These are phyloP conservation scores for Castanea sativa DNA, from an alignment of 306 rosid genomes.

Conservation along the genomic window DNA sequence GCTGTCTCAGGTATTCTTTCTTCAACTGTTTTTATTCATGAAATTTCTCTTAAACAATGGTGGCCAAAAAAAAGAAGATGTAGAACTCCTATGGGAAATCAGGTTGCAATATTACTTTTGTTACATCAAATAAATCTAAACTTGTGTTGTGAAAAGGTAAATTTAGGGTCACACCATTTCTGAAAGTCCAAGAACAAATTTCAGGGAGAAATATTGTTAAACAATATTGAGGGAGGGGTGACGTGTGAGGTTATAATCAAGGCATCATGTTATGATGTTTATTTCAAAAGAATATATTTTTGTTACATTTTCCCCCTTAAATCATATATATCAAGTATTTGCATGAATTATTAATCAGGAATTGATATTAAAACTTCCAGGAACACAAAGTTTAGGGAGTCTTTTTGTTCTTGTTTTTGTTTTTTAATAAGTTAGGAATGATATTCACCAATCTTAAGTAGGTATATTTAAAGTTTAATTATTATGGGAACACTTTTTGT, in stretches of 20 bases:
- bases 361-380: not conserved
- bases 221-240: not conserved
- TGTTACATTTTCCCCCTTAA: not conserved
- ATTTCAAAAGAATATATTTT: not conserved
- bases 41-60: not conserved
- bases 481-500: not conserved
- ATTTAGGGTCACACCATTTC: not conserved
- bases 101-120: constrained; percentile 3
- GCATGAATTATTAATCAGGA: not conserved
- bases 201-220: not conserved
- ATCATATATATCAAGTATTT: not conserved
- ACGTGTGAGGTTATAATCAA: not conserved
- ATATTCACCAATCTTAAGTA: not conserved
- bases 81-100: not conserved
- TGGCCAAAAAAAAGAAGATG: not conserved
- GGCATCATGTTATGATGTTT: not conserved
- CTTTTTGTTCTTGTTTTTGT: too few relatives aligned
- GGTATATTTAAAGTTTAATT: not conserved
- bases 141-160: not conserved
- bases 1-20: constrained; percentile 63
- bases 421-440: not conserved
- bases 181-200: not conserved
- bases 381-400: not conserved
- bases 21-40: constrained; percentile 17
- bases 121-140: not conserved